These are phyloP conservation scores for Proliferodiscus dingleyae DNA, from an alignment of 2,329 filamentous ascomycete species.

Conservation along the genomic window DNA sequence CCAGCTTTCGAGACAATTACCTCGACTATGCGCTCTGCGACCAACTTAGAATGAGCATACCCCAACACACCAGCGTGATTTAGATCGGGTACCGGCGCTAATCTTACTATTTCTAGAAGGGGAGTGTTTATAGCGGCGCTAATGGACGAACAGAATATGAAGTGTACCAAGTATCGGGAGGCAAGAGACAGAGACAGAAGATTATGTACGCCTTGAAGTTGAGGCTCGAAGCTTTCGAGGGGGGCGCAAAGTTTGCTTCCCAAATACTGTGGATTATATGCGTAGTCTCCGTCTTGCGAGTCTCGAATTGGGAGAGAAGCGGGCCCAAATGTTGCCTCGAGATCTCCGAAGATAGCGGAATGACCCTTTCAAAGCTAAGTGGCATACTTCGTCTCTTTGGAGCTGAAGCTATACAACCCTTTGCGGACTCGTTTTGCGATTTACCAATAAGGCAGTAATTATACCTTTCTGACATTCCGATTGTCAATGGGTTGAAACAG, in stretches of 20 bases:
- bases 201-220: conserved; percentile 41
- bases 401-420: conserved; percentile 29
- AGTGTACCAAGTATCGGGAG: conserved; percentile 25
- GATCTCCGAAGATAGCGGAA: conserved; percentile 37
- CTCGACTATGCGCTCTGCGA: conserved; percentile 41
- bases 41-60: conserved; percentile 44
- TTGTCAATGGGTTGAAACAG: conserved; percentile 51
- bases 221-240: conserved; percentile 40
- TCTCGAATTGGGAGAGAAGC: conserved; percentile 20
- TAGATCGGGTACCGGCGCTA: conserved; percentile 29
- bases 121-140: conserved; percentile 29
- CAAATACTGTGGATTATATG: conserved; percentile 47
- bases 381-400: conserved; percentile 35
- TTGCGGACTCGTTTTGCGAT: conserved; percentile 28
- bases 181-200: conserved; percentile 38
- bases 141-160: conserved; percentile 37
- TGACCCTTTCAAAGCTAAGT: conserved; percentile 31
- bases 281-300: conserved; percentile 32
- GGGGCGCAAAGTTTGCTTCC: conserved; percentile 53
- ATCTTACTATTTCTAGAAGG: conserved; percentile 27
- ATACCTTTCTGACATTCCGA: conserved; percentile 46
- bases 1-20: conserved; percentile 29
- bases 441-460: conserved; percentile 47
- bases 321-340: conserved; percentile 38
- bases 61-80: conserved; percentile 41